phyloP scores from a whole-genome alignment of 2,329 filamentous ascomycete species.

The Albophoma yamanashiensis region DNA sequence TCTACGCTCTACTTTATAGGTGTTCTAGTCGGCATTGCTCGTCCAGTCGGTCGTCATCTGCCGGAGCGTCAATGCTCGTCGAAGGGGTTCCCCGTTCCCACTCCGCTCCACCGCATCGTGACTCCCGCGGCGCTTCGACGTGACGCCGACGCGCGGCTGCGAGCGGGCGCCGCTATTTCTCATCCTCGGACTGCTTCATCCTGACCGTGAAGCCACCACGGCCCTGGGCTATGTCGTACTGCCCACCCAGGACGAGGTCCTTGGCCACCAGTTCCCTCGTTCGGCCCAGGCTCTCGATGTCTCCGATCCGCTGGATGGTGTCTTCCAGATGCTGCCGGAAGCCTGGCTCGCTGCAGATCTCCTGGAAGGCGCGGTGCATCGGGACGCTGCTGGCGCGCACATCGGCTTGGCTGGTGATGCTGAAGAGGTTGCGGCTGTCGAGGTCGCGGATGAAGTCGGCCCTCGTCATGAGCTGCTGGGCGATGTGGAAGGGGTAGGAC shows the following conservation, averaged over 20 bases:
- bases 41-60: neutral
- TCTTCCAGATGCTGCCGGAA: constrained; percentile 76
- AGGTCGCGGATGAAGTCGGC: constrained; percentile 90
- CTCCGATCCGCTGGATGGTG: constrained; percentile 76
- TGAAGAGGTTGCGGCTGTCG: constrained; percentile 91
- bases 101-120: neutral
- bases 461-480: constrained; percentile 88
- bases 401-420: constrained; percentile 76
- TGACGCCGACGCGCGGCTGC: neutral
- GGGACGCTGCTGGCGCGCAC: constrained; percentile 91
- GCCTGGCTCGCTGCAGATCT: constrained; percentile 65
- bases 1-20: neutral
- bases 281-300: constrained; percentile 84
- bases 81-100: neutral
- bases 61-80: neutral
- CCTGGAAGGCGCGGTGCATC: constrained; percentile 85
- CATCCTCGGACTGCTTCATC: constrained; percentile 30
- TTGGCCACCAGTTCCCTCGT: constrained; percentile 96
- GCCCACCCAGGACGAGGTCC: constrained; percentile 76
- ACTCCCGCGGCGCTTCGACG: neutral
- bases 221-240: constrained; percentile 53
- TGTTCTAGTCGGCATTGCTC: neutral
- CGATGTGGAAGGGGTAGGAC: constrained; percentile 68
- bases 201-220: constrained; percentile 29
- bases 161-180: constrained; percentile 1